phyloP scores from a whole-genome alignment of 106 monocot species.

The Dioscorea zingiberensis region DNA sequence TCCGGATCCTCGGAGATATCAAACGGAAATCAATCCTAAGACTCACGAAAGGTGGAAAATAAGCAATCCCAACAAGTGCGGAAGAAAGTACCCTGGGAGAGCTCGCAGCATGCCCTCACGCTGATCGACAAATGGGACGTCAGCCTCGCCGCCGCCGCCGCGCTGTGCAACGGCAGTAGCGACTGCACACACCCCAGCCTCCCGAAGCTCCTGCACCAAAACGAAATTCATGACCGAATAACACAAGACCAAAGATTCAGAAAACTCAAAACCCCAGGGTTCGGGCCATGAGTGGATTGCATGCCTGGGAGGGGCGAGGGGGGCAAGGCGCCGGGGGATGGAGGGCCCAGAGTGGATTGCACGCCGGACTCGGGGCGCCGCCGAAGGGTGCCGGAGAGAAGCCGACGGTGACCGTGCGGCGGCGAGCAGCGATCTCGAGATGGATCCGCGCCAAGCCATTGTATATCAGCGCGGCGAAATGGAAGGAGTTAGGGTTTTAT shows the following conservation, averaged over 20 bases:
- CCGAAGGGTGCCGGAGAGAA: too few relatives aligned
- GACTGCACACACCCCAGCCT: conserved; percentile 44
- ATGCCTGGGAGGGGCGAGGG: conserved; percentile 35
- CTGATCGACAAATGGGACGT: conserved; percentile 62
- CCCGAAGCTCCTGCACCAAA: conserved; percentile 30
- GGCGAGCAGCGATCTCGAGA: conserved; percentile 46
- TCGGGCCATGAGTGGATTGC: not conserved
- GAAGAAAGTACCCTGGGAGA: conserved; percentile 78
- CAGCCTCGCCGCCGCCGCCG: conserved; percentile 41
- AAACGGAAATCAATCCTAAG: too few relatives aligned
- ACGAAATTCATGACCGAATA: too few relatives aligned
- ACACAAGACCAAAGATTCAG: not conserved
- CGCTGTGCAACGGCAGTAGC: conserved; percentile 58
- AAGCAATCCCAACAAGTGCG: conserved; percentile 94
- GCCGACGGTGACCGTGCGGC: conserved; percentile 34
- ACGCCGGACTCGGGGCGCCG: conserved; percentile 8
- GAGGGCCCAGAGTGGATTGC: conserved; percentile 13
- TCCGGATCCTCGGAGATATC: too few relatives aligned
- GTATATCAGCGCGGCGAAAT: not conserved
- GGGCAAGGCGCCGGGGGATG: conserved; percentile 19
- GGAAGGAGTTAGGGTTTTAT: not conserved
- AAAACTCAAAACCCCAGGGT: not conserved
- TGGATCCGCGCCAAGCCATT: conserved; percentile 57
- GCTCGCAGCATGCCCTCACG: conserved; percentile 81
- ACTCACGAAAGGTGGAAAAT: conserved; percentile 34